Conservation (phyloP, 176 grass and related monocot genomes). For the Rhipidocladum racemiflorum region DNA sequence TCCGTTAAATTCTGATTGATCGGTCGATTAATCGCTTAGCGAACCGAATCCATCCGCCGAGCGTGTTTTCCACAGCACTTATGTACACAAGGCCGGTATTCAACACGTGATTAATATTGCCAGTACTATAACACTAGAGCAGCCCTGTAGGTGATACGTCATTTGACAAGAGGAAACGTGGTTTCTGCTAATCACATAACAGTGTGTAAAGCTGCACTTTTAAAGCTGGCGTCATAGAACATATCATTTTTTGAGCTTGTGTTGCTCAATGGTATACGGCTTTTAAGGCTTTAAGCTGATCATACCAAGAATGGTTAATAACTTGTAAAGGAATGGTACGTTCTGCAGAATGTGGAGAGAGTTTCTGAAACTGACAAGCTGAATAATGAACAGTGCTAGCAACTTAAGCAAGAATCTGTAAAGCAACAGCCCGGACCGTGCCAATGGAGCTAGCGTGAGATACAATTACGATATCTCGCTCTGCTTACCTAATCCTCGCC, state of each 20-base stretch:
- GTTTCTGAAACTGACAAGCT: background rate
- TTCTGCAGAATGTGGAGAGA: background rate
- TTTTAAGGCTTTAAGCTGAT: background rate
- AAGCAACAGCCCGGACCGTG: background rate
- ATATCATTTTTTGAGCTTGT: background rate
- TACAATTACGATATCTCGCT: background rate
- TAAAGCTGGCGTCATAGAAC: no score
- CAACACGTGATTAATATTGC: background rate
- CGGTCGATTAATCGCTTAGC: no score
- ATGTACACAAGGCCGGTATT: background rate
- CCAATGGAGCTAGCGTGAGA: background rate
- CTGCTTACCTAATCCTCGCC: background rate
- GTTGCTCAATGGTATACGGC: background rate
- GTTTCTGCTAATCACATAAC: background rate
- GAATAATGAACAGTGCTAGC: background rate
- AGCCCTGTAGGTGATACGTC: background rate
- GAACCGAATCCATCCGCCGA: no score
- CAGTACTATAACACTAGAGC: background rate
- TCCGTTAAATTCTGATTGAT: no score
- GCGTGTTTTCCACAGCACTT: no score
- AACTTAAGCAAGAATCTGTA: background rate
- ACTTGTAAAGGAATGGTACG: background rate
- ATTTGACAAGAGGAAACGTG: background rate
- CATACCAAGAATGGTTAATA: background rate
- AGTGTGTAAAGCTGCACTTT: background rate